Conservation (phyloP, 2,329 filamentous ascomycete species). For the Endocalyx cinctus region DNA sequence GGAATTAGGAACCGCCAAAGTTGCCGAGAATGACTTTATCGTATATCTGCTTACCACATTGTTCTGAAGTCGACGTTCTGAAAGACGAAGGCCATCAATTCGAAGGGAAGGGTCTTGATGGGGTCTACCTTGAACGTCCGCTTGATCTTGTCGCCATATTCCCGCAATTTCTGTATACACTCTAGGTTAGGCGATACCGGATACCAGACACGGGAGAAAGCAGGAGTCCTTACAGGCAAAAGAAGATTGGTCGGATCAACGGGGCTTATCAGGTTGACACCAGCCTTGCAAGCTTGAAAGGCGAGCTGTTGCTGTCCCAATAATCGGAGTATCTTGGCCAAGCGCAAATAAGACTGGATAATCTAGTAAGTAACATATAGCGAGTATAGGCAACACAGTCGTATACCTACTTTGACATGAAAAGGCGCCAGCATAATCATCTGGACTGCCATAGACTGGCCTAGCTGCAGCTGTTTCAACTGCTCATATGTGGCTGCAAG, state of each 20-base stretch:
- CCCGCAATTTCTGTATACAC: constrained; percentile 12
- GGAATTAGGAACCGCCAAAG: neutral
- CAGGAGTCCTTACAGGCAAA: constrained; percentile 13
- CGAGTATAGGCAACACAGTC: neutral
- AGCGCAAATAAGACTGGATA: constrained; percentile 20
- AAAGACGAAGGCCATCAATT: constrained; percentile 22
- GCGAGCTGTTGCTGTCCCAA: constrained; percentile 12
- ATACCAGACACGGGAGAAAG: too few relatives aligned
- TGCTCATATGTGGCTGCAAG: constrained; percentile 19
- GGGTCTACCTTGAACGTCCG: constrained; percentile 15
- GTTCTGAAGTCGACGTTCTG: constrained; percentile 14
- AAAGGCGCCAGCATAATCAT: constrained; percentile 24
- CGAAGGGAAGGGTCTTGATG: constrained; percentile 17
- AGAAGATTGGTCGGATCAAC: constrained; percentile 18
- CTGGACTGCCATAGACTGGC: constrained; percentile 14
- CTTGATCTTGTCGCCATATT: constrained; percentile 15
- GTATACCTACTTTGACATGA: constrained; percentile 23
- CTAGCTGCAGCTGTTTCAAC: constrained; percentile 9
- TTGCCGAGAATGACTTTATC: neutral
- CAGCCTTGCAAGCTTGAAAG: constrained; percentile 18
- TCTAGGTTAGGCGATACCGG: too few relatives aligned
- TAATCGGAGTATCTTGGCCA: constrained; percentile 22
- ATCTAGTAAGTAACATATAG: constrained; percentile 6
- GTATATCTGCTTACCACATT: constrained; percentile 15
- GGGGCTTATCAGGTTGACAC: constrained; percentile 19